Percentiles rank a stretch among this genome's conserved stretches.
These are phyloP conservation scores for Nakazawaea wickerhamii DNA, from an alignment of 805 yeast species.

Conservation along the genomic window DNA sequence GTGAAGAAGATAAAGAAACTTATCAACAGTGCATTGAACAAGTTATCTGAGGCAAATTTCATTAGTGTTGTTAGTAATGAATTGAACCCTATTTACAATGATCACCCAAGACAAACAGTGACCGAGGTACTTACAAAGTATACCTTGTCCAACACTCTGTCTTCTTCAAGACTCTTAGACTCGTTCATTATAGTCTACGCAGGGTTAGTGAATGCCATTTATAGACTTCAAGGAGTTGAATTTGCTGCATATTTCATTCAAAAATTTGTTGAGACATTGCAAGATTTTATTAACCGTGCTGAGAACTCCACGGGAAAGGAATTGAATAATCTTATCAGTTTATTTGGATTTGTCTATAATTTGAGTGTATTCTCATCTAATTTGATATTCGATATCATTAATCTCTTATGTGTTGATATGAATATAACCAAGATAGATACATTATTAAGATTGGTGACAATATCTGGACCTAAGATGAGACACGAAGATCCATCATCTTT, in stretches of 20 bases:
- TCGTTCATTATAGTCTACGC: conserved; percentile 77
- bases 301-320: conserved; percentile 26
- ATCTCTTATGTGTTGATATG: conserved; percentile 35
- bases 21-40: conserved; percentile 80
- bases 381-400: conserved; percentile 72
- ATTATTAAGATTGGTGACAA: conserved; percentile 62
- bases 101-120: conserved; percentile 74
- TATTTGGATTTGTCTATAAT: conserved; percentile 71
- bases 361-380: conserved; percentile 72
- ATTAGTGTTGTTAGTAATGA: conserved; percentile 58
- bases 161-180: conserved; percentile 66
- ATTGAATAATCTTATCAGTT: conserved; percentile 53
- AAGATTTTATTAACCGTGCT: conserved; percentile 30
- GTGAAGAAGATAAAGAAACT: conserved; percentile 46
- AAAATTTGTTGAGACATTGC: conserved; percentile 66
- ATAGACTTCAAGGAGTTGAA: conserved; percentile 76
- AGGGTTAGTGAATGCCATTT: conserved; percentile 67
- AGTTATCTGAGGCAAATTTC: conserved; percentile 83
- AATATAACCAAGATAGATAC: conserved; percentile 74
- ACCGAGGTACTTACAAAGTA: conserved; percentile 62
- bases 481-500: conserved; percentile 85
- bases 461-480: conserved; percentile 80
- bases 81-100: conserved; percentile 54
- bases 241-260: conserved; percentile 88
- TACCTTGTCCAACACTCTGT: conserved; percentile 56